Conservation (phyloP, 202 grass and related monocot genomes). For the Eragrostis tef region DNA sequence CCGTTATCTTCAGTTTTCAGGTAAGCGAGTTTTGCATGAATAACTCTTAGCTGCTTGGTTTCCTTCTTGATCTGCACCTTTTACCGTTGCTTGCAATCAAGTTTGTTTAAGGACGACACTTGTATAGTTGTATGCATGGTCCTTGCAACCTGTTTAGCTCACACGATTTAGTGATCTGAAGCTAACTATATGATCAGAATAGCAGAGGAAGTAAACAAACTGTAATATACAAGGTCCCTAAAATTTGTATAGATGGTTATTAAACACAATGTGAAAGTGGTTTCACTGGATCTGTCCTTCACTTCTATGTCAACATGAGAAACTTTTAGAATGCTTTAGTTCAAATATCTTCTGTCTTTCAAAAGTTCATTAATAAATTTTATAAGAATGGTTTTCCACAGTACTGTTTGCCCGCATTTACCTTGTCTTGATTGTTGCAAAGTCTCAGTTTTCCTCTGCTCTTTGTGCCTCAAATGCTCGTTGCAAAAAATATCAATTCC, state of each 20-base stretch:
- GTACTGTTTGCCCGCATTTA: not conserved
- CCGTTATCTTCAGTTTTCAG: not conserved
- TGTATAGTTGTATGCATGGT: not conserved
- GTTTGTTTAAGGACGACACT: not conserved
- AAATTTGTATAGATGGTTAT: not conserved
- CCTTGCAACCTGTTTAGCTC: not conserved
- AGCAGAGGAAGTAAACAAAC: not conserved
- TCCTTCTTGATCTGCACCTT: constrained; percentile 12
- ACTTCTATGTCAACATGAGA: not conserved
- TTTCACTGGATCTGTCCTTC: not conserved
- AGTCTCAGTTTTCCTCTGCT: not conserved
- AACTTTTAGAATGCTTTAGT: not conserved
- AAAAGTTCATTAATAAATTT: not conserved
- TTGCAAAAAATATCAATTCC: not conserved
- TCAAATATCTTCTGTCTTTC: not conserved
- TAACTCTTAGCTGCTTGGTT: not conserved
- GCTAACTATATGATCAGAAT: not conserved
- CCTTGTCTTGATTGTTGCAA: not conserved
- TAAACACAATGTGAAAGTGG: not conserved
- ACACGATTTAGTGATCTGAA: not conserved
- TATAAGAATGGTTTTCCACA: not conserved
- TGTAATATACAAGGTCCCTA: not conserved
- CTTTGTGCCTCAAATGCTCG: not conserved
- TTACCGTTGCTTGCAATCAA: not conserved
- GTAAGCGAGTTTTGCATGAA: not conserved